Conservation (phyloP, 1,284 basidiomycete genomes). For the Ustilago trichophora region DNA sequence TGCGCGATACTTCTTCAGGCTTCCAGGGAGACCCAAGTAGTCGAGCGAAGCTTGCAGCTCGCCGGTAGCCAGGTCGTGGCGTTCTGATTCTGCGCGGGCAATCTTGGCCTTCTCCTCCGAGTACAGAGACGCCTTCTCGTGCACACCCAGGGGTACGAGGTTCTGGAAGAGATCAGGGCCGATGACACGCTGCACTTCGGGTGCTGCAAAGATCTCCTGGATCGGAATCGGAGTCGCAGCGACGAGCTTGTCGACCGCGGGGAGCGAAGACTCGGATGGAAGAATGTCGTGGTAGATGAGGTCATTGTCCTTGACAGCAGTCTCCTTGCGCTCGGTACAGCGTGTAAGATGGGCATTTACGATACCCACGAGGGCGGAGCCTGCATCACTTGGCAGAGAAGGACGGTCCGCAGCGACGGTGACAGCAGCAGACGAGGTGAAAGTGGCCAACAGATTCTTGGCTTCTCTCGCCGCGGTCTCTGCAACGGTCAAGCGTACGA, state of each 20-base stretch:
- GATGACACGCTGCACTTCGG: constrained; percentile 93
- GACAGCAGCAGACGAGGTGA: constrained; percentile 78
- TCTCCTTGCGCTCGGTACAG: constrained; percentile 78
- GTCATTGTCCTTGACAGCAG: constrained; percentile 90
- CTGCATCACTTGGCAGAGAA: constrained; percentile 88
- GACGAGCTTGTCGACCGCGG: constrained; percentile 79
- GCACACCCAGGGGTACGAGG: constrained; percentile 90
- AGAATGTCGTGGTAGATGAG: constrained; percentile 97
- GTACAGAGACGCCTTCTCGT: constrained; percentile 94
- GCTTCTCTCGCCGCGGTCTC: constrained; percentile 88
- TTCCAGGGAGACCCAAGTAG: constrained; percentile 80
- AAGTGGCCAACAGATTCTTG: constrained; percentile 75
- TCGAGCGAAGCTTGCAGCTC: constrained; percentile 84
- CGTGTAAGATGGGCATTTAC: constrained; percentile 83
- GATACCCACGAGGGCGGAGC: constrained; percentile 79
- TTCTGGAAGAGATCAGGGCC: constrained; percentile 89
- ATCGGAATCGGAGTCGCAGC: constrained; percentile 85
- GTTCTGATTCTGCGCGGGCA: constrained; percentile 86
- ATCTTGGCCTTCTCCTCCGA: constrained; percentile 99
- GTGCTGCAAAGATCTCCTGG: constrained; percentile 89
- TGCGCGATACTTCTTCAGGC: constrained; percentile 78
- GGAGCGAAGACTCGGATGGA: constrained; percentile 81
- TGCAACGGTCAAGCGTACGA: constrained; percentile 82
- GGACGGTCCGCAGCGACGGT: constrained; percentile 69
- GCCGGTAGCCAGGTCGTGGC: constrained; percentile 81